Percentiles rank a stretch among this genome's conserved stretches.
phyloP scores from a whole-genome alignment of 164 flowering plant genomes.

The Piper betle region DNA sequence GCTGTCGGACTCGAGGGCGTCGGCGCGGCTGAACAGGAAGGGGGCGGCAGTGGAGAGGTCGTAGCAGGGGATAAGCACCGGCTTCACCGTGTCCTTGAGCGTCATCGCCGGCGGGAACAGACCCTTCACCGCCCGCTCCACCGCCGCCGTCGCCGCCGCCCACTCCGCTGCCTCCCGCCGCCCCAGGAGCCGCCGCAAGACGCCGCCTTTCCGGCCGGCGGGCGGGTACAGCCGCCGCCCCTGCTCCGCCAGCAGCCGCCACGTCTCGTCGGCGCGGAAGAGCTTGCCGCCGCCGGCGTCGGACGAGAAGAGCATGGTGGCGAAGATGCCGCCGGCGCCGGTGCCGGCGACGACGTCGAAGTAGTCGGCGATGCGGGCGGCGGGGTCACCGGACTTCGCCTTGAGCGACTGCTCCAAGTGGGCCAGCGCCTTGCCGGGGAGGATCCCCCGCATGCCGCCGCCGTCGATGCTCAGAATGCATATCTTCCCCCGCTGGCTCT shows the following conservation, averaged over 20 bases:
- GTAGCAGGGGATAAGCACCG: slow-evolving; percentile 85
- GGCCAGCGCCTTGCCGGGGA: slow-evolving; percentile 70
- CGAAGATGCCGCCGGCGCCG: slow-evolving; percentile 83
- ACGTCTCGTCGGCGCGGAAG: slow-evolving; percentile 70
- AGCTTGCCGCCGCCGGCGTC: slow-evolving; percentile 41
- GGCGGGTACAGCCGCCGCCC: slow-evolving; percentile 27
- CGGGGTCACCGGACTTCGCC: slow-evolving; percentile 56
- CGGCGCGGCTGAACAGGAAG: slow-evolving; percentile 84
- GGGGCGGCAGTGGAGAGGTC: slow-evolving; percentile 86
- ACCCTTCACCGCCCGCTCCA: slow-evolving; percentile 55
- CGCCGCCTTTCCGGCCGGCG: slow-evolving; percentile 9
- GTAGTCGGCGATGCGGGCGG: slow-evolving; percentile 82
- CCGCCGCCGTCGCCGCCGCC: slow-evolving; percentile 20
- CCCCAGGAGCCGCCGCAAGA: slow-evolving; percentile 20
- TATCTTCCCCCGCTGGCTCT: slow-evolving; percentile 81
- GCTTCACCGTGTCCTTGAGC: slow-evolving; percentile 73
- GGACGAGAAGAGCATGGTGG: slow-evolving; percentile 74
- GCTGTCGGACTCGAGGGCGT: slow-evolving; percentile 74
- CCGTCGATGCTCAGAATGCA: slow-evolving; percentile 84
- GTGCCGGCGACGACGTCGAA: slow-evolving; percentile 90
- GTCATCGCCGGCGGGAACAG: slow-evolving; percentile 44
- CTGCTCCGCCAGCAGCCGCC: slow-evolving; percentile 51
- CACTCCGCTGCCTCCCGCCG: neutral
- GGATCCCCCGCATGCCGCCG: slow-evolving; percentile 73
- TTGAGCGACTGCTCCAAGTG: slow-evolving; percentile 65